Conservation (phyloP, 106 monocot genomes). For the Amphibolis antarctica region DNA sequence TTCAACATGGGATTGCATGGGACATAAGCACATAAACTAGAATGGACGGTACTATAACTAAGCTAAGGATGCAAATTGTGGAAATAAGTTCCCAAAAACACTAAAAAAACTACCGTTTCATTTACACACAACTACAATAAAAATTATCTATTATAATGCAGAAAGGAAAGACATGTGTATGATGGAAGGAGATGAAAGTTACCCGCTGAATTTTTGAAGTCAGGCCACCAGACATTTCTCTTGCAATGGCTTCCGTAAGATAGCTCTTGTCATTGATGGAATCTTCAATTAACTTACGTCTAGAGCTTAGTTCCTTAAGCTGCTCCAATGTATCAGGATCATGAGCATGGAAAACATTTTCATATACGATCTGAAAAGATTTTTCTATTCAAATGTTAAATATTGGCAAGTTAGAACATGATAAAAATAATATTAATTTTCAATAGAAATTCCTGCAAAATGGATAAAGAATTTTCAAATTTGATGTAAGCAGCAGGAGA, state of each 20-base stretch:
- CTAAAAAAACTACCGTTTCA: too few species aligned
- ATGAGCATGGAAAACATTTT: slow-evolving; percentile 7
- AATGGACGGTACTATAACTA: too few species aligned
- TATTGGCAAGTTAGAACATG: neutral
- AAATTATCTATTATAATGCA: too few species aligned
- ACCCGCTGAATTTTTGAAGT: slow-evolving; percentile 17
- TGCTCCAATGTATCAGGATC: slow-evolving; percentile 15
- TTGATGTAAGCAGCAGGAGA: neutral
- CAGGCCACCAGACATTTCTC: slow-evolving; percentile 19
- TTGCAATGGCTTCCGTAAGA: slow-evolving; percentile 22
- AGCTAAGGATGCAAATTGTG: too few species aligned
- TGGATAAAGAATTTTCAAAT: neutral
- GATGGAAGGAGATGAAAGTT: neutral
- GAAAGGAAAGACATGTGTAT: too few species aligned
- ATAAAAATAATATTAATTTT: neutral
- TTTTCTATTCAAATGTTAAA: neutral
- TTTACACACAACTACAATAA: too few species aligned
- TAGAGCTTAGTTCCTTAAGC: slow-evolving; percentile 21
- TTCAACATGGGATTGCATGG: too few species aligned
- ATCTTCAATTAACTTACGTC: slow-evolving; percentile 14
- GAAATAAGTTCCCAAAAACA: too few species aligned
- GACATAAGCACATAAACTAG: too few species aligned
- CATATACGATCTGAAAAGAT: slow-evolving; percentile 14
- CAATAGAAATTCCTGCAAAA: neutral
- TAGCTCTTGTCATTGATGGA: slow-evolving; percentile 17